Conservation (phyloP, 345 rosid genomes). For the Sonneratia alba region DNA sequence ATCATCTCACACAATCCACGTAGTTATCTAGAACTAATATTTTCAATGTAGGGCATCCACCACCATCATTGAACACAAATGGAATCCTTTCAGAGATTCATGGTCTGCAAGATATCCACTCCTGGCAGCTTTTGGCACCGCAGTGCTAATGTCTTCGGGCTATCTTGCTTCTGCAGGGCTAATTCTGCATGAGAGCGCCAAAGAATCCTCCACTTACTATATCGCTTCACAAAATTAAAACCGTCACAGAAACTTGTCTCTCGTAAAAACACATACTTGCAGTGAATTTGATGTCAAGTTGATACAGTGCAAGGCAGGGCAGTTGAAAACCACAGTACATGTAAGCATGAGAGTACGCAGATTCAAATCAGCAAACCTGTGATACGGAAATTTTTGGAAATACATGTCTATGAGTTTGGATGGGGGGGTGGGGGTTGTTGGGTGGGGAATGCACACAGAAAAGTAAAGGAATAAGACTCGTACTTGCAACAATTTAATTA, state of each 20-base stretch:
- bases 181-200: conserved; percentile 45
- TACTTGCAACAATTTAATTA: conserved; percentile 83
- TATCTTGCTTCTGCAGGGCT: conserved; percentile 86
- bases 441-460: neutral
- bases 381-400: neutral
- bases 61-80: conserved; percentile 80
- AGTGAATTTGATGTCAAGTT: conserved; percentile 70
- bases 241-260: neutral
- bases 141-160: conserved; percentile 57
- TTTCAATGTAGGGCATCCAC: conserved; percentile 89
- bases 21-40: conserved; percentile 88
- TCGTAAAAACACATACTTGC: conserved; percentile 35
- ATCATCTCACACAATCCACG: conserved; percentile 44
- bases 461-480: conserved; percentile 15
- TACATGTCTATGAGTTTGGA: neutral
- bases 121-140: conserved; percentile 80
- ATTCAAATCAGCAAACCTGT: conserved; percentile 80
- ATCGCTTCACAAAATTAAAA: neutral
- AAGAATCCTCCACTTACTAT: neutral
- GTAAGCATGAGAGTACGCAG: conserved; percentile 61
- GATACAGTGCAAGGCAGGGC: conserved; percentile 66
- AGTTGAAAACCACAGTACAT: conserved; percentile 71
- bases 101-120: conserved; percentile 86
- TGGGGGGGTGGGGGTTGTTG: too few relatives aligned
- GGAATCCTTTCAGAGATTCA: conserved; percentile 74